Percentiles rank a stretch among this genome's conserved stretches.
Conservation (phyloP, 768 basidiomycete genomes). For the Tephrocybe sp. region DNA sequence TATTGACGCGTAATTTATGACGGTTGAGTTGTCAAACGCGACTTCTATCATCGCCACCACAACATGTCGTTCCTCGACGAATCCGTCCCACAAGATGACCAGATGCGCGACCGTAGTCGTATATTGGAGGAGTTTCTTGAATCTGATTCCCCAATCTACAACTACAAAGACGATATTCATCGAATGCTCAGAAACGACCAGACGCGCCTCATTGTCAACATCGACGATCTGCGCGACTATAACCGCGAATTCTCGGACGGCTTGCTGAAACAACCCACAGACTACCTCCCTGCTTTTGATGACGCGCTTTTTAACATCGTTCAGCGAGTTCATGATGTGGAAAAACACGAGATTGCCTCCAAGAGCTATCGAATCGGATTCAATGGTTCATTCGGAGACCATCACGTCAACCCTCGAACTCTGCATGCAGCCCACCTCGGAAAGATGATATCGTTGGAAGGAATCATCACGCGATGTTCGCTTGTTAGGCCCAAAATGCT, state of each 20-base stretch:
- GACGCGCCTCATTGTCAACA: slow-evolving; percentile 90
- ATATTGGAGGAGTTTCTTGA: slow-evolving; percentile 84
- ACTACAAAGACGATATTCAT: slow-evolving; percentile 83
- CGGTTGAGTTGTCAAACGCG: background rate
- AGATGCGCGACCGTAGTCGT: slow-evolving; percentile 72
- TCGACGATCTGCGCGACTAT: slow-evolving; percentile 94
- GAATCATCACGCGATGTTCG: slow-evolving; percentile 97
- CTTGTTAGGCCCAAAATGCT: slow-evolving; percentile 99
- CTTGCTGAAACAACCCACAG: slow-evolving; percentile 83
- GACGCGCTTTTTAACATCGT: slow-evolving; percentile 76
- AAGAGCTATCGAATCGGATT: slow-evolving; percentile 88
- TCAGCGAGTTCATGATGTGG: slow-evolving; percentile 68
- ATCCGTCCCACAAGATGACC: slow-evolving; percentile 65
- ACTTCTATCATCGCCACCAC: slow-evolving; percentile 11
- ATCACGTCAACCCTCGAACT: slow-evolving; percentile 94
- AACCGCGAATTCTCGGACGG: slow-evolving; percentile 87
- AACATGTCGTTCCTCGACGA: slow-evolving; percentile 56
- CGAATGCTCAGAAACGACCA: slow-evolving; percentile 81
- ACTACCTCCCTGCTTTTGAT: slow-evolving; percentile 88
- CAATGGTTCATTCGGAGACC: slow-evolving; percentile 96
- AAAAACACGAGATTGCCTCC: slow-evolving; percentile 79
- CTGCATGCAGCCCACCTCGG: slow-evolving; percentile 86
- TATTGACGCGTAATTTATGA: slow-evolving; percentile 14
- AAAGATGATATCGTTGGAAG: slow-evolving; percentile 96
- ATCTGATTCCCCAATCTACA: slow-evolving; percentile 64